These are phyloP conservation scores for Penicillium janthinellum DNA, from an alignment of 2,329 filamentous ascomycete genomes.

Conservation along the genomic window DNA sequence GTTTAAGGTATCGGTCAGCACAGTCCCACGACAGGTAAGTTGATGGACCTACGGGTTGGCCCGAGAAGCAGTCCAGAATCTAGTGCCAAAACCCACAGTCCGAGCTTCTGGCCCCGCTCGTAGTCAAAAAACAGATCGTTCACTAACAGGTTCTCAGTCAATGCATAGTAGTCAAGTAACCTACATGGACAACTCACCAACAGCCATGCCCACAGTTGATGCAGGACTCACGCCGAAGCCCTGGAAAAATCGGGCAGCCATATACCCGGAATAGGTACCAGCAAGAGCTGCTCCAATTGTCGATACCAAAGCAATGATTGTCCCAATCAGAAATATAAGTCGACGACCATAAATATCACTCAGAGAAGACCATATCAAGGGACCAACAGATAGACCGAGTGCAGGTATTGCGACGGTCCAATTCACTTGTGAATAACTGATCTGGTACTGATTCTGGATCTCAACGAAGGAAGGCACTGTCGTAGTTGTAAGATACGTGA, in stretches of 20 bases:
- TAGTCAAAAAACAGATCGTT: slow-evolving; percentile 61
- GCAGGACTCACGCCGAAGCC: slow-evolving; percentile 58
- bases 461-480: slow-evolving; percentile 57
- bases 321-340: slow-evolving; percentile 52
- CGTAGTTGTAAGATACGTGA: slow-evolving; percentile 61
- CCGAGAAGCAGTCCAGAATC: slow-evolving; percentile 56
- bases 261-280: slow-evolving; percentile 52
- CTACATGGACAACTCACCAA: slow-evolving; percentile 33
- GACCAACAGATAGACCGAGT: slow-evolving; percentile 55
- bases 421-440: slow-evolving; percentile 53
- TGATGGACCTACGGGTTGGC: slow-evolving; percentile 43
- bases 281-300: slow-evolving; percentile 48
- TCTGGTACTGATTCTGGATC: slow-evolving; percentile 51
- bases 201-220: slow-evolving; percentile 57
- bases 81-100: slow-evolving; percentile 60
- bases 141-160: slow-evolving; percentile 30
- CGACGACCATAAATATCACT: slow-evolving; percentile 58
- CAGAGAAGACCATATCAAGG: slow-evolving; percentile 53
- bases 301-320: slow-evolving; percentile 45
- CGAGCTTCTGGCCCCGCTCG: slow-evolving; percentile 57
- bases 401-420: slow-evolving; percentile 58
- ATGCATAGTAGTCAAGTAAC: not conserved
- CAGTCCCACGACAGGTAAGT: not conserved
- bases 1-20: not conserved
- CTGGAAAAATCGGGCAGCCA: slow-evolving; percentile 62